Conservation (phyloP, 371 early-diverging fungal genomes). For the Batkoa obscura region DNA sequence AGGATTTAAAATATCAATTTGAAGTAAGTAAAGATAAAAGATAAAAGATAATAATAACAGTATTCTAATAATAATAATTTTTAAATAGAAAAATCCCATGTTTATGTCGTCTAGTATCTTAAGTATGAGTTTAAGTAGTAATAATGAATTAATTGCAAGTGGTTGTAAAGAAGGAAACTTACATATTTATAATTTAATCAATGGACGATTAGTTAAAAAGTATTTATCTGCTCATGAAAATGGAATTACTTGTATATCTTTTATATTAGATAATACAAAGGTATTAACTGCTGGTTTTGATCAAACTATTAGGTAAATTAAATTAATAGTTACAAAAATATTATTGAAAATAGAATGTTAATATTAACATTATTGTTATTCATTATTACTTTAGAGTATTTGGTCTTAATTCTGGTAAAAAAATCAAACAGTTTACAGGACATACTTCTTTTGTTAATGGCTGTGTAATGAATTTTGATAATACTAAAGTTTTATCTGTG, state of each 20-base stretch:
- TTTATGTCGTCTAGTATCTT: slow-evolving; percentile 74
- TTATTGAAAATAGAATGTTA: too few relatives aligned
- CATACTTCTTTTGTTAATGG: slow-evolving; percentile 74
- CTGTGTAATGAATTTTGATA: slow-evolving; percentile 46
- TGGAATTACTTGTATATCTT: slow-evolving; percentile 58
- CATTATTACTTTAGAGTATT: slow-evolving; percentile 20
- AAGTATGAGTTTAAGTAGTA: slow-evolving; percentile 46
- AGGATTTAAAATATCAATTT: slow-evolving; percentile 74
- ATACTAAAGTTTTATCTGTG: slow-evolving; percentile 42
- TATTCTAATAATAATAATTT: neutral
- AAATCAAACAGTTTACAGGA: slow-evolving; percentile 71
- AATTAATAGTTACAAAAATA: too few relatives aligned
- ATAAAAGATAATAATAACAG: neutral
- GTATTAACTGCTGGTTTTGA: too few relatives aligned
- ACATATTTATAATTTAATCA: slow-evolving; percentile 61
- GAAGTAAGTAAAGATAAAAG: slow-evolving; percentile 23
- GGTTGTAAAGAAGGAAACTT: slow-evolving; percentile 75
- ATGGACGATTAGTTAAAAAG: slow-evolving; percentile 50
- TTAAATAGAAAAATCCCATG: slow-evolving; percentile 60
- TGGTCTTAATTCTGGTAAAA: slow-evolving; percentile 73
- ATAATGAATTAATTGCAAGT: slow-evolving; percentile 61
- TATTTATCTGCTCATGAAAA: slow-evolving; percentile 66
- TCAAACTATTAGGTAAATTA: too few relatives aligned
- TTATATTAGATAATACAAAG: slow-evolving; percentile 42
- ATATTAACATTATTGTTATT: too few relatives aligned